Percentiles rank a stretch among this genome's conserved stretches.
Conservation (phyloP, 192 early-diverging fungal species). For the Coemansia sp. region DNA sequence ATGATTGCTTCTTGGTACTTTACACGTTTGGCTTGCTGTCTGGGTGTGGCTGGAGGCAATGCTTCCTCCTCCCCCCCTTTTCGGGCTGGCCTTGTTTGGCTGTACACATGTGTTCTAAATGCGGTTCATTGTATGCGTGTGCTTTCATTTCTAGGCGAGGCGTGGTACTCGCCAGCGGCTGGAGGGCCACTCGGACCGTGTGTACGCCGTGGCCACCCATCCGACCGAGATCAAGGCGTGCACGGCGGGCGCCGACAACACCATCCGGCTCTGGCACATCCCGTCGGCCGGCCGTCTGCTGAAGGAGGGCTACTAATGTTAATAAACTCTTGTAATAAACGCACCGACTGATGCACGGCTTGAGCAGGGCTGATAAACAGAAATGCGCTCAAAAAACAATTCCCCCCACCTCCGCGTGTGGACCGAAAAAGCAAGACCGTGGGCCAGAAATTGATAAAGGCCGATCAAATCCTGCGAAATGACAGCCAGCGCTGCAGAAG, state of each 20-base stretch:
- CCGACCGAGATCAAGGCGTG: constrained; percentile 73
- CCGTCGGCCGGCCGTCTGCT: constrained; percentile 47
- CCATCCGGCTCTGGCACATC: constrained; percentile 50
- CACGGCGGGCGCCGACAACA: constrained; percentile 45
- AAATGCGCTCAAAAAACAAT: not conserved
- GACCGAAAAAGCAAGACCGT: not conserved
- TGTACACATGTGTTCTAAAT: not conserved
- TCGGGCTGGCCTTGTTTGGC: too few species aligned
- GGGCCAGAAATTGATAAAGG: not conserved
- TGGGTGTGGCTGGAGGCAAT: not conserved
- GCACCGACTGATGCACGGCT: not conserved
- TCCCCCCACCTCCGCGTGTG: too few species aligned
- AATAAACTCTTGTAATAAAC: not conserved
- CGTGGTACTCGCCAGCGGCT: constrained; percentile 63
- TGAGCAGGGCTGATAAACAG: not conserved
- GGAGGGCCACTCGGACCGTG: constrained; percentile 91
- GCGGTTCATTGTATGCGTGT: not conserved
- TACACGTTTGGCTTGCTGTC: too few species aligned
- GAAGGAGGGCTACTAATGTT: constrained; percentile 22
- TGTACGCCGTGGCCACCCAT: constrained; percentile 90
- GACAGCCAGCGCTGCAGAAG: not conserved
- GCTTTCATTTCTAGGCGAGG: constrained; percentile 21
- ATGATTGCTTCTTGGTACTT: too few species aligned
- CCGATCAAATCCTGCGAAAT: not conserved
- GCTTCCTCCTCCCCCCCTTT: too few species aligned